phyloP scores from a whole-genome alignment of 306 rosid species.

The Bauhinia variegata region DNA sequence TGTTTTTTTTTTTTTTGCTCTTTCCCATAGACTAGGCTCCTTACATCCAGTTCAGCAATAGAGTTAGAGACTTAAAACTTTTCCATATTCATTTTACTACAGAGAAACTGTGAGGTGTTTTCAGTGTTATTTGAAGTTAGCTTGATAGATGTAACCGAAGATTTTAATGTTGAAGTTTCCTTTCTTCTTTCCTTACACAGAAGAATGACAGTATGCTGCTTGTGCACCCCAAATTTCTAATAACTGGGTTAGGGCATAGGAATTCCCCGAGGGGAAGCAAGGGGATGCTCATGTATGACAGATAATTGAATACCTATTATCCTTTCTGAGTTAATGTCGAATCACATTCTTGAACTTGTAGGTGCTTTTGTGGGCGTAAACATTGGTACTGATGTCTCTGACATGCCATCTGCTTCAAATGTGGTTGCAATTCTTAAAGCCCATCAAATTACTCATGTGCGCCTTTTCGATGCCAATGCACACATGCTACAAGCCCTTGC shows the following conservation, averaged over 20 bases:
- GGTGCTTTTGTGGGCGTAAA: constrained; percentile 92
- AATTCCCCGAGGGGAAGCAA: constrained; percentile 14
- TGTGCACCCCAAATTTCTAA: background rate
- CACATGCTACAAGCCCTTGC: constrained; percentile 80
- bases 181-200: constrained; percentile 3
- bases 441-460: constrained; percentile 72
- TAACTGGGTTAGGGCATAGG: background rate
- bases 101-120: background rate
- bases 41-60: no score
- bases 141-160: constrained; percentile 7
- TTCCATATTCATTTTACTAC: constrained; percentile 6
- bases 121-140: background rate
- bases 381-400: constrained; percentile 75
- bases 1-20: background rate
- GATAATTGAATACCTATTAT: constrained; percentile 19
- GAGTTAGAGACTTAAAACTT: no score
- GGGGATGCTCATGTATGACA: constrained; percentile 1
- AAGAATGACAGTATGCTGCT: constrained; percentile 15
- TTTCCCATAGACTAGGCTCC: no score
- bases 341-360: constrained; percentile 44
- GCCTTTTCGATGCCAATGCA: constrained; percentile 72
- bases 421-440: constrained; percentile 71
- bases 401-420: constrained; percentile 69
- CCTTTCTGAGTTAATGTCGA: constrained; percentile 36
- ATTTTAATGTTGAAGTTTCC: constrained; percentile 7